A percentile compares a stretch with the other conserved stretches of the same genome.
phyloP scores from a whole-genome alignment of 768 basidiomycete species.

The Lactarius indigo region DNA sequence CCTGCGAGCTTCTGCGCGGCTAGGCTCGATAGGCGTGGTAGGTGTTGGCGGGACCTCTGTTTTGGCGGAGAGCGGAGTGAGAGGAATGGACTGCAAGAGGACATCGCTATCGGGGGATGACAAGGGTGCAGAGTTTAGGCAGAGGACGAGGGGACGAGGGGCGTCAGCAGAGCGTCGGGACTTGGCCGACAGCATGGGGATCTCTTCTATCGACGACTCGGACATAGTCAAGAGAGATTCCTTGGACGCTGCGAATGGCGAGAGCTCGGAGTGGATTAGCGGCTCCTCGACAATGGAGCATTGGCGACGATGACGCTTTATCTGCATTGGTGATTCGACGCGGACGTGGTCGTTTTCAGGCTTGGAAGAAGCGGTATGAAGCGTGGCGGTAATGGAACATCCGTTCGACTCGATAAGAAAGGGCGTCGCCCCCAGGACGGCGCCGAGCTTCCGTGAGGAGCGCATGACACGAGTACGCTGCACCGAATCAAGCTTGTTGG shows the following conservation, averaged over 20 bases:
- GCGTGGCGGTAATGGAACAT: not conserved
- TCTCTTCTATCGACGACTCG: conserved; percentile 28
- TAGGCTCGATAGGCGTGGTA: conserved; percentile 9
- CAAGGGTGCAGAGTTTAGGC: conserved; percentile 32
- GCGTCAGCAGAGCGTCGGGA: conserved; percentile 18
- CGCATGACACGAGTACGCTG: conserved; percentile 25
- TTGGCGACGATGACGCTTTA: conserved; percentile 16
- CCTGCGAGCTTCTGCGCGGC: conserved; percentile 16
- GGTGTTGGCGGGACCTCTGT: conserved; percentile 2
- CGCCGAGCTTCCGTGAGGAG: conserved; percentile 25
- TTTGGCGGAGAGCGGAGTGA: conserved; percentile 2
- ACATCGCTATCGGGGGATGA: conserved; percentile 25
- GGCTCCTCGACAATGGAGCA: conserved; percentile 3
- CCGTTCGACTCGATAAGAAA: conserved; percentile 22
- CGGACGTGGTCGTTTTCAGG: not conserved
- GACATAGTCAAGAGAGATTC: conserved; percentile 28
- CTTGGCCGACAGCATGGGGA: conserved; percentile 22
- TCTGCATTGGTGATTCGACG: not conserved
- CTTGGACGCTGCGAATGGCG: conserved; percentile 24
- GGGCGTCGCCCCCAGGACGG: conserved; percentile 25
- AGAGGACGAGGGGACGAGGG: conserved; percentile 34
- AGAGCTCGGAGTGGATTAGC: conserved; percentile 1
- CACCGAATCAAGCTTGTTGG: conserved; percentile 19
- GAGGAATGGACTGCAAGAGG: conserved; percentile 37
- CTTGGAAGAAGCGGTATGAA: not conserved